Evolutionary conservation across 2,329 filamentous ascomycete species (phyloP).

Genomic region (Trichoderma atrobrunneum): DNA sequence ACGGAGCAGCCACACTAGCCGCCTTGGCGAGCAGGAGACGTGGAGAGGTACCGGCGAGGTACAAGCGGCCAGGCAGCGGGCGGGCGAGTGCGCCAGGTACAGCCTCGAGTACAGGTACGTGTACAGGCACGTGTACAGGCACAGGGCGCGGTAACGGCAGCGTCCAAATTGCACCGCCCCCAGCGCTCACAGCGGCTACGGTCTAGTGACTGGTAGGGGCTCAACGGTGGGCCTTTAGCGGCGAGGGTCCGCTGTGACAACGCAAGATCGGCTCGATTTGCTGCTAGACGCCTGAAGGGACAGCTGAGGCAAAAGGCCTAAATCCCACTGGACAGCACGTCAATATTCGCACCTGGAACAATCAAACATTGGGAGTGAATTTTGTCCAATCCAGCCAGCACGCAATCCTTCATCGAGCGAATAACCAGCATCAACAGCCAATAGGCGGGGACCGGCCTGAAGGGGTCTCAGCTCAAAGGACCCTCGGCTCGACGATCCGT

Average conservation of each 20-base stretch:
- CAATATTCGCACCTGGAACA: neutral
- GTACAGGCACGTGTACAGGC: neutral
- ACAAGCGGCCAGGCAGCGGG: neutral
- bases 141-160: neutral
- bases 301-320: constrained; percentile 2
- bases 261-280: neutral
- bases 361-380: neutral
- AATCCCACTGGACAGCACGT: neutral
- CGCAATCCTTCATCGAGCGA: neutral
- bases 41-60: neutral
- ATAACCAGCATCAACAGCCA: neutral
- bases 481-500: neutral
- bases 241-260: constrained; percentile 10
- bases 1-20: constrained; percentile 11
- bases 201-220: constrained; percentile 15
- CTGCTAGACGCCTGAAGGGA: neutral
- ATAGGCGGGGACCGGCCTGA: neutral
- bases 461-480: neutral
- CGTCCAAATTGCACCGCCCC: neutral
- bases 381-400: neutral
- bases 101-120: neutral
- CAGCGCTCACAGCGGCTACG: constrained; percentile 10
- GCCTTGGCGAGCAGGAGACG: neutral
- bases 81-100: neutral
- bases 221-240: neutral